Percentiles rank a stretch among this genome's conserved stretches.
These are phyloP conservation scores for Penicillium simplicissimum DNA, from an alignment of 495 filamentous ascomycete genomes.

Conservation along the genomic window DNA sequence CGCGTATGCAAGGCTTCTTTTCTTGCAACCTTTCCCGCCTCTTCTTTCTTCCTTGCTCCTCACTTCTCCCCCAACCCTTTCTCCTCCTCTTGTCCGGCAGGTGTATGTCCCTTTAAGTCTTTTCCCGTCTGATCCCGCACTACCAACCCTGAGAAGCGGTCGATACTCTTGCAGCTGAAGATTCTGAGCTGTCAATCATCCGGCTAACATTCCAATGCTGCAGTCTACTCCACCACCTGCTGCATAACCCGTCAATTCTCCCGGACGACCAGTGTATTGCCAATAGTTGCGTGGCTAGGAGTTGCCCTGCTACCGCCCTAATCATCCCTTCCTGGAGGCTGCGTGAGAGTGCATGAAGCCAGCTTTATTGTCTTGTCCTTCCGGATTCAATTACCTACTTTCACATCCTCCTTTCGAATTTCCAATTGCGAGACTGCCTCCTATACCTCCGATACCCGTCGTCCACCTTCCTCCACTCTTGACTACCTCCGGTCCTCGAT, in stretches of 20 bases:
- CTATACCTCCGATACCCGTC: conserved; percentile 4
- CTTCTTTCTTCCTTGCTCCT: conserved; percentile 14
- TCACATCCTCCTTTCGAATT: neutral
- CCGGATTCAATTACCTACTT: conserved; percentile 3
- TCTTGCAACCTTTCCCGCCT: conserved; percentile 29
- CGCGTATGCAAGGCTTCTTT: conserved; percentile 47
- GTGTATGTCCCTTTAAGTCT: conserved; percentile 14
- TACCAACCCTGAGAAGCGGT: conserved; percentile 17
- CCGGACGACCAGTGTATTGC: conserved; percentile 29
- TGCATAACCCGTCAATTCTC: conserved; percentile 34
- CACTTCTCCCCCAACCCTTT: conserved; percentile 21
- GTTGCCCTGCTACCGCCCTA: conserved; percentile 14
- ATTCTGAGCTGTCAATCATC: conserved; percentile 14
- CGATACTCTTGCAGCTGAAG: conserved; percentile 7
- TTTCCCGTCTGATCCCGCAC: conserved; percentile 1
- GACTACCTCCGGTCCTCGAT: neutral
- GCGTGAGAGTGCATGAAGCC: conserved; percentile 19
- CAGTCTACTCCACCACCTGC: conserved; percentile 23
- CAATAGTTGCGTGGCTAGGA: conserved; percentile 5
- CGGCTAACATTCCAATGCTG: conserved; percentile 32
- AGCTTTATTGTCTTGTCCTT: conserved; percentile 11
- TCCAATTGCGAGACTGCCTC: conserved; percentile 4
- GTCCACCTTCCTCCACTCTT: conserved; percentile 2
- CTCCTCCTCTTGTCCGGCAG: conserved; percentile 11
- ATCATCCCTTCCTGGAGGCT: conserved; percentile 9